phyloP scores from a whole-genome alignment of 768 basidiomycete species.

The Solioccasus polychromus region DNA sequence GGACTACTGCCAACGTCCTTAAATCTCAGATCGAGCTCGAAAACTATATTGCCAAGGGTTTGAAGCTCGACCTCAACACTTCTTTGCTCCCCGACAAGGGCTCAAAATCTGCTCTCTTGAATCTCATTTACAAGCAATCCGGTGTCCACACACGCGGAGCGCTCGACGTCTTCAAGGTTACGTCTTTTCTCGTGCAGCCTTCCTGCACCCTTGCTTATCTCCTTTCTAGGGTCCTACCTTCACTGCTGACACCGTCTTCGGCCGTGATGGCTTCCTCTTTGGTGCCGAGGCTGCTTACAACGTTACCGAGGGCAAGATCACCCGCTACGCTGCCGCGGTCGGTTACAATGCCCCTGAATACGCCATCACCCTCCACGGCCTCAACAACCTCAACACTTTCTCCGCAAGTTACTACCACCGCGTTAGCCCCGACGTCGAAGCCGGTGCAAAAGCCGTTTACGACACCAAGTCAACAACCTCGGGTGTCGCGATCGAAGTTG shows the following conservation, averaged over 20 bases:
- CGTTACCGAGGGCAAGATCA: slow-evolving; percentile 88
- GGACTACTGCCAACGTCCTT: slow-evolving; percentile 94
- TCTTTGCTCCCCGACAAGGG: slow-evolving; percentile 85
- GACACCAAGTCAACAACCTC: slow-evolving; percentile 88
- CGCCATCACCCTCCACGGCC: slow-evolving; percentile 89
- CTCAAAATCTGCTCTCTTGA: slow-evolving; percentile 79
- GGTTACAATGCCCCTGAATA: slow-evolving; percentile 98
- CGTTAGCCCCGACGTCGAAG: slow-evolving; percentile 87
- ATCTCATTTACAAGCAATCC: slow-evolving; percentile 91
- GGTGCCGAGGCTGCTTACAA: slow-evolving; percentile 98
- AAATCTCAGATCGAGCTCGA: slow-evolving; percentile 91
- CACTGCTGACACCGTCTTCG: slow-evolving; percentile 92
- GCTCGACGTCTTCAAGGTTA: slow-evolving; percentile 92
- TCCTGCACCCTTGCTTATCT: not conserved
- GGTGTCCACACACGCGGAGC: slow-evolving; percentile 88
- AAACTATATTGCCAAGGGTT: slow-evolving; percentile 94
- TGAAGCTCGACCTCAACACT: slow-evolving; percentile 90
- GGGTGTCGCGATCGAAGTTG: slow-evolving; percentile 90
- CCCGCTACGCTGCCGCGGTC: slow-evolving; percentile 86
- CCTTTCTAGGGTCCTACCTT: slow-evolving; percentile 85
- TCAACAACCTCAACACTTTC: slow-evolving; percentile 93
- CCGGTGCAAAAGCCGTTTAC: slow-evolving; percentile 94
- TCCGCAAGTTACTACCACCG: slow-evolving; percentile 98
- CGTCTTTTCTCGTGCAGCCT: slow-evolving; percentile 16
- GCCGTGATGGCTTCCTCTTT: slow-evolving; percentile 95